phyloP scores from a whole-genome alignment of 768 basidiomycete species.

The Vararia minispora region DNA sequence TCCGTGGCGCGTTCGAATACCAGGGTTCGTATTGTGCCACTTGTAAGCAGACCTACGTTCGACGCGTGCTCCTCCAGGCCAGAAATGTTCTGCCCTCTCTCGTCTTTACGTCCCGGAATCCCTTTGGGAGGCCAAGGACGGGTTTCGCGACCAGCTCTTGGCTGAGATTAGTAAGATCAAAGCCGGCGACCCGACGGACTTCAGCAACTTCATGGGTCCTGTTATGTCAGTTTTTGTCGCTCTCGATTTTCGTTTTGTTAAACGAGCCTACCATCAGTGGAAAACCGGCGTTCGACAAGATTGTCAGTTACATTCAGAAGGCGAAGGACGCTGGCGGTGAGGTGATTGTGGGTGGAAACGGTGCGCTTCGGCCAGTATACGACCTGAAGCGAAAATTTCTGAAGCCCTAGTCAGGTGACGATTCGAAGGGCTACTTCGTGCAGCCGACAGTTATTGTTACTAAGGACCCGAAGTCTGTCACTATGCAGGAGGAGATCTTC shows the following conservation, averaged over 20 bases:
- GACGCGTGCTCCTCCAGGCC: too few species aligned
- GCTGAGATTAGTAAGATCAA: constrained; percentile 74
- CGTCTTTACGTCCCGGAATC: constrained; percentile 83
- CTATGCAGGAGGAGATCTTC: constrained; percentile 94
- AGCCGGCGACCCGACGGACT: constrained; percentile 68
- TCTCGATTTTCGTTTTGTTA: background rate
- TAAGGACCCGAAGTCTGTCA: constrained; percentile 79
- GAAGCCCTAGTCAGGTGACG: constrained; percentile 42
- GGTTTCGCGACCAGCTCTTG: constrained; percentile 76
- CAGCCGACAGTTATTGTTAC: constrained; percentile 92
- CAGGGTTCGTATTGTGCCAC: constrained; percentile 42
- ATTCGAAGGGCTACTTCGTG: constrained; percentile 87
- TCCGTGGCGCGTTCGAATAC: constrained; percentile 91
- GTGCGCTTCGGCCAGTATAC: constrained; percentile 25
- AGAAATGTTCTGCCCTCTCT: constrained; percentile 95
- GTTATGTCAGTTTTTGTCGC: constrained; percentile 58
- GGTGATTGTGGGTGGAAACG: constrained; percentile 75
- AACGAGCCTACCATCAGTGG: constrained; percentile 34
- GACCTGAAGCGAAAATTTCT: background rate
- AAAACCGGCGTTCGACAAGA: constrained; percentile 82
- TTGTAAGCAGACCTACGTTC: background rate
- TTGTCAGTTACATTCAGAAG: constrained; percentile 69
- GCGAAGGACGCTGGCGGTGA: constrained; percentile 88
- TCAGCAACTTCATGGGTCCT: constrained; percentile 86
- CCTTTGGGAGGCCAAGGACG: constrained; percentile 71